These are phyloP conservation scores for Candida ipomoeae DNA, from an alignment of 805 yeast genomes.

Conservation along the genomic window DNA sequence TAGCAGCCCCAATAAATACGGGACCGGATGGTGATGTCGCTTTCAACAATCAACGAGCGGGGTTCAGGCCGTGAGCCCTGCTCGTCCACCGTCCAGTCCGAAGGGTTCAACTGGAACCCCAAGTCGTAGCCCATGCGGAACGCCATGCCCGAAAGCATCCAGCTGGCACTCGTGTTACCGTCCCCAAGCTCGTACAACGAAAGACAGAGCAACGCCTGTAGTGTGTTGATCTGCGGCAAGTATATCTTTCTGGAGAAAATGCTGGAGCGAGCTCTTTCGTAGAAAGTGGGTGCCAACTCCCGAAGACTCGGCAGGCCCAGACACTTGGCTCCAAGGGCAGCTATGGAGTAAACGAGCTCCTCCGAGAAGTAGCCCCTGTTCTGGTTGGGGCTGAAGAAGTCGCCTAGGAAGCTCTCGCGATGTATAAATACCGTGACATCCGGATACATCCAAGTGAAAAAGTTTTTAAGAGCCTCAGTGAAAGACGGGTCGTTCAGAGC, in stretches of 20 bases:
- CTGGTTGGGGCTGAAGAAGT: constrained; percentile 9
- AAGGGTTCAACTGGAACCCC: constrained; percentile 19
- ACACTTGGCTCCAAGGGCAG: constrained; percentile 19
- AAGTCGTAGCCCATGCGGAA: constrained; percentile 19
- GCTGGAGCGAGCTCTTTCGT: constrained; percentile 14
- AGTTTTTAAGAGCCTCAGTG: constrained; percentile 10
- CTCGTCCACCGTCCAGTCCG: constrained; percentile 14
- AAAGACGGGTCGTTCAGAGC: constrained; percentile 10
- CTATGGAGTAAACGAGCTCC: constrained; percentile 18
- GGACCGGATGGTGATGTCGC: constrained; percentile 15
- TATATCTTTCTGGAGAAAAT: constrained; percentile 14
- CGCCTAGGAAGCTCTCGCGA: constrained; percentile 18
- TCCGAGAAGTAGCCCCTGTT: constrained; percentile 17
- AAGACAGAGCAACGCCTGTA: constrained; percentile 18
- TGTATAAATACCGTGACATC: constrained; percentile 19
- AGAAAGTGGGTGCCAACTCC: constrained; percentile 11
- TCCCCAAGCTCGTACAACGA: constrained; percentile 18
- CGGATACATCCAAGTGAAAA: constrained; percentile 18
- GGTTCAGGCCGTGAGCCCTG: not conserved
- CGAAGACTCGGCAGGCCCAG: constrained; percentile 8
- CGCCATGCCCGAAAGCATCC: constrained; percentile 22
- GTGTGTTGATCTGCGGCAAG: constrained; percentile 15
- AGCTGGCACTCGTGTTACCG: constrained; percentile 18
- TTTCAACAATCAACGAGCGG: constrained; percentile 6
- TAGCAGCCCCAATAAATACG: constrained; percentile 20